These are phyloP conservation scores for Saussurea involucrata DNA, from an alignment of 129 eudicot species.

Conservation along the genomic window DNA sequence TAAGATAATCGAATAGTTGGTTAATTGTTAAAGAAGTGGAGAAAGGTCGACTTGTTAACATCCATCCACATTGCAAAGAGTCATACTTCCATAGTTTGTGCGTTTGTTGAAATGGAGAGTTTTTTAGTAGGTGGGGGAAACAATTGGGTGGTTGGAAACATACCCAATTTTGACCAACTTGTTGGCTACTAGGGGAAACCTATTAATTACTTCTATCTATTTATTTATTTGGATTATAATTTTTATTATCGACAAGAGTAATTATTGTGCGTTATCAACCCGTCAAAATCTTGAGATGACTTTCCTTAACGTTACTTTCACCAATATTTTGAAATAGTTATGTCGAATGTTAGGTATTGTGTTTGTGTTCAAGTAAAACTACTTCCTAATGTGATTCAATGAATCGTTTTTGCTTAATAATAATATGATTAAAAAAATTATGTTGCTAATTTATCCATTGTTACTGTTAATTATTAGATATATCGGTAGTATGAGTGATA, in stretches of 20 bases:
- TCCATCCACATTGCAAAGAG: slow-evolving; percentile 3
- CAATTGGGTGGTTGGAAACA: slow-evolving; percentile 30
- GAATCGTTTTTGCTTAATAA: neutral
- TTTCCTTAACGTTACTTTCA: neutral
- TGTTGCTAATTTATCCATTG: neutral
- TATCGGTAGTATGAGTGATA: neutral
- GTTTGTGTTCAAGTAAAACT: neutral
- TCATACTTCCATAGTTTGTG: neutral
- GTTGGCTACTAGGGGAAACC: slow-evolving; percentile 13
- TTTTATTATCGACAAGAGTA: neutral
- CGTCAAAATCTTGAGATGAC: neutral
- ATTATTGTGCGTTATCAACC: neutral
- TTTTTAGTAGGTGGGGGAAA: slow-evolving; percentile 21
- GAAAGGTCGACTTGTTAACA: slow-evolving; percentile 13
- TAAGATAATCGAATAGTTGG: neutral
- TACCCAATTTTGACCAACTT: slow-evolving; percentile 32
- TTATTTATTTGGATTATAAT: neutral
- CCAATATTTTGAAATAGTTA: neutral
- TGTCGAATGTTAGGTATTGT: neutral
- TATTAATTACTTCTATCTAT: too few relatives aligned
- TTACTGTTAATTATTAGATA: neutral
- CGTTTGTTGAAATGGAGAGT: slow-evolving; percentile 22
- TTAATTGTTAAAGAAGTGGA: slow-evolving; percentile 2
- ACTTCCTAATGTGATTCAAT: neutral
- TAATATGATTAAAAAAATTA: neutral